Evolutionary conservation across 495 filamentous ascomycete species (phyloP), one percentile per base, ranked within the genome.

Genomic region (Tetracladium setigerum): DNA sequence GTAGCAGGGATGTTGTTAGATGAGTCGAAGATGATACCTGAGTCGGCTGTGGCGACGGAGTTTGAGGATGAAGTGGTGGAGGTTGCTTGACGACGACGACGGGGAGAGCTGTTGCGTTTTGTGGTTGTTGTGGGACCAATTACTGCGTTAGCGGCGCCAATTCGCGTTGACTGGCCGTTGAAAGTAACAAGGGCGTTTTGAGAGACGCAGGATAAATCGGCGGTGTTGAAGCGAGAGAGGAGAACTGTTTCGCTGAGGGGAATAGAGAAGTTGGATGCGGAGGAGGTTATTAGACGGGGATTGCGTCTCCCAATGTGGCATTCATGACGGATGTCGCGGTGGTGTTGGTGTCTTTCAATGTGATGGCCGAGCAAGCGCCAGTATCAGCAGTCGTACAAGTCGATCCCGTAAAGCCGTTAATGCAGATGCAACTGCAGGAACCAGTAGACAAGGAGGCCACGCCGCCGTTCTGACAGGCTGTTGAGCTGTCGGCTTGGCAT

Each of bases 111-210:
- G 43, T 9, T 41, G 32, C 24, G 30, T 8, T 45, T n/a, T 4
- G 46, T 44, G 7, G 16, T 11, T 10, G 30, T 19, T 5, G 31
- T 17, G 37, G 34, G 55, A 52, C 47, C 50, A 2, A 54, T 55
- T 30, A 41, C 55, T 27, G 45, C 59, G 10, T 54, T 52, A 15
- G 46, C 62, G 19, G 53, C 51, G 8, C 61, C 62, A 16, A 58
- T 53, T 11, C 68, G 66, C 16, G 61, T 57, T 11, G 70, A 62
- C 41, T 65, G 51, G 4, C 81, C 78, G 45, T 81, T 74, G 56
- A 98, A 94, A 0, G 86, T 83, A 7, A 97, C 82, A 16, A 98
- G 76, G 0, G 86, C 80, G 51, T 96, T 96, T 64, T 95, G 81
- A 0, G 80, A 76, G 1, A 74, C 78, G 64, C 92, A 98, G 39